Conservation (phyloP, 306 rosid genomes). For the Sicyos edulis region DNA sequence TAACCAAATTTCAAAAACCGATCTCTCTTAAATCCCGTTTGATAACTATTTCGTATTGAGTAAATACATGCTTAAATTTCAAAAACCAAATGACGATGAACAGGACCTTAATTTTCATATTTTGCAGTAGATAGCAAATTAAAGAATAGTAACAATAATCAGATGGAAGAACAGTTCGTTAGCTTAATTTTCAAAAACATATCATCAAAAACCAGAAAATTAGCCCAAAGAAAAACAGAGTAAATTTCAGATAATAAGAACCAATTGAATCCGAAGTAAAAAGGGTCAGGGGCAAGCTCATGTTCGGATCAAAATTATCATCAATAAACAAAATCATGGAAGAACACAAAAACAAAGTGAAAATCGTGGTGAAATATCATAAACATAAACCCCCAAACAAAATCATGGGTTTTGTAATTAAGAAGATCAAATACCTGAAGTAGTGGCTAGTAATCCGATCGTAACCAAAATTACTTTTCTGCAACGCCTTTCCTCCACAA, state of each 20-base stretch:
- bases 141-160: too few relatives aligned
- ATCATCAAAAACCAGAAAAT: background rate
- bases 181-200: too few relatives aligned
- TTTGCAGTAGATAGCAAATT: too few relatives aligned
- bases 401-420: background rate
- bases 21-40: too few relatives aligned
- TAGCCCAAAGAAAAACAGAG: background rate
- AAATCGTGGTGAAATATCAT: background rate
- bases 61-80: too few relatives aligned
- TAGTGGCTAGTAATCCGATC: background rate
- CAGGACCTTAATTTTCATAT: background rate
- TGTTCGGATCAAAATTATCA: background rate
- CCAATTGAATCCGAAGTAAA: background rate
- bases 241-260: background rate
- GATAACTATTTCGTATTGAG: too few relatives aligned
- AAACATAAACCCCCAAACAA: too few relatives aligned
- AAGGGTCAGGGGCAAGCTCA: background rate
- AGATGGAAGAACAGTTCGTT: background rate
- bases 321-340: background rate
- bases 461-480: background rate
- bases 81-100: too few relatives aligned
- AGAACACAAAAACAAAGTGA: background rate
- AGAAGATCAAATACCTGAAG: background rate
- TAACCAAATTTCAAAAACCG: too few relatives aligned
- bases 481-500: background rate